Percentiles rank a stretch among this genome's conserved stretches.
phyloP scores from a whole-genome alignment of 176 grass and related monocot genomes.

The Hordeum vulgare region DNA sequence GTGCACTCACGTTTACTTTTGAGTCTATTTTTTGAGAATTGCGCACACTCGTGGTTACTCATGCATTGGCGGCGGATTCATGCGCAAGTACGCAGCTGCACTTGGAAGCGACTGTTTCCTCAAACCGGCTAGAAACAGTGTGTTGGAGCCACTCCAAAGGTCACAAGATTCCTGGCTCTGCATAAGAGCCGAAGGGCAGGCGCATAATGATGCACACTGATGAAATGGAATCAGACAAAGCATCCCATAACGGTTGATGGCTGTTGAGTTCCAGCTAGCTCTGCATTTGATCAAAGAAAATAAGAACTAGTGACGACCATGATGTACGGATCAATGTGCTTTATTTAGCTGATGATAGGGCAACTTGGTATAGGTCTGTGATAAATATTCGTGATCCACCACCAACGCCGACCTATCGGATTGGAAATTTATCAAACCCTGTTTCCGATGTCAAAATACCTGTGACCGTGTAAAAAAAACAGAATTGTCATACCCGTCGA shows the following conservation, averaged over 20 bases:
- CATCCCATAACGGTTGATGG: neutral
- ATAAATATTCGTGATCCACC: neutral
- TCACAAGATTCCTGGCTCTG: constrained; percentile 7
- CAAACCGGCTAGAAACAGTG: neutral
- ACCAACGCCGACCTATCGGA: too few relatives aligned
- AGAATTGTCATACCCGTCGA: too few relatives aligned
- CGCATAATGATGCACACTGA: neutral
- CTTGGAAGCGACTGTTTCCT: neutral
- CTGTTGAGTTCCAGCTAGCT: constrained; percentile 1
- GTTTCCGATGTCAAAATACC: too few relatives aligned
- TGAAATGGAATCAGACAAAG: neutral
- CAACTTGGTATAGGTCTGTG: neutral
- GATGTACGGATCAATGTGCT: neutral
- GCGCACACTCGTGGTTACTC: neutral
- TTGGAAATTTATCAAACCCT: too few relatives aligned
- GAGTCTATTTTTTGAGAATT: neutral
- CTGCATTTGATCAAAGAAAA: constrained; percentile 1
- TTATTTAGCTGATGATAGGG: neutral
- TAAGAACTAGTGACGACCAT: neutral
- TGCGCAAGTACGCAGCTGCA: neutral
- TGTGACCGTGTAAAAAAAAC: too few relatives aligned
- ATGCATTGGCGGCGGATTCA: neutral
- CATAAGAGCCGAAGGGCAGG: constrained; percentile 1
- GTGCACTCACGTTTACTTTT: neutral
- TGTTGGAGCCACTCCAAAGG: neutral